Base-by-base conservation (phyloP, 352 stramenopile genomes). In the Elongisporangium prolatum region DNA sequence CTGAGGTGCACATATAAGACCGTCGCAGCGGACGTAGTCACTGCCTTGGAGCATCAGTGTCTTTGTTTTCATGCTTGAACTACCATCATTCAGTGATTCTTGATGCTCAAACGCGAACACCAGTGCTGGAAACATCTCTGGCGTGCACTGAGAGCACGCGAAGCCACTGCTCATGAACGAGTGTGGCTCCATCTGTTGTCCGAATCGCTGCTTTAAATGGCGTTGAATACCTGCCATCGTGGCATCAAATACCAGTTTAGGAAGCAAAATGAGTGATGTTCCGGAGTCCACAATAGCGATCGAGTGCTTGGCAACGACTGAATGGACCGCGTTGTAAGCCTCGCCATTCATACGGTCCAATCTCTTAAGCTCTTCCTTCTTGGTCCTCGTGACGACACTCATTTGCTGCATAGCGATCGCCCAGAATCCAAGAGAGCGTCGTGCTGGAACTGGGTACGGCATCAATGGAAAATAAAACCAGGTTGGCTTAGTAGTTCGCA, bases 21-120 rank as follows among this genome's bases (percentile, higher is more conserved):
- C 72, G 25, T 88, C 80, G 64, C 80, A 90, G 9, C 77, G 74
- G 49, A 78, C 80, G 59, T 88, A 90, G 67, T 90, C 80, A 17
- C 54, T 61, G 13, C 77, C 77, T 52, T 86, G 74, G 17, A 90
- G 66, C 28, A 76, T 58, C 20, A 89, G 59, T 13, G 51, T 64
- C 48, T 73, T 68, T 8, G 48, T 64, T 52, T 66, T 64, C 4
- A 38, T 22, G 24, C 54, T 8, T 0, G 21, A 4, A 37, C 4
- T 21, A 21, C 4, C 38, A 11, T 68, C 55, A 5, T 59, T 24
- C 14, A 8, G 2, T 21, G 21, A 17, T 52, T 52, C 48, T 6
- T 60, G 24, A n/a, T 37, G 4, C 28, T 59, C 55, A 25, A 90
- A 84, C 20, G 56, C 67, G 49, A 90, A 88, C 48, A 61, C 58